These are phyloP conservation scores for Arxiozyma slooffiae DNA, from an alignment of 1,139 yeast species.

Conservation along the genomic window DNA sequence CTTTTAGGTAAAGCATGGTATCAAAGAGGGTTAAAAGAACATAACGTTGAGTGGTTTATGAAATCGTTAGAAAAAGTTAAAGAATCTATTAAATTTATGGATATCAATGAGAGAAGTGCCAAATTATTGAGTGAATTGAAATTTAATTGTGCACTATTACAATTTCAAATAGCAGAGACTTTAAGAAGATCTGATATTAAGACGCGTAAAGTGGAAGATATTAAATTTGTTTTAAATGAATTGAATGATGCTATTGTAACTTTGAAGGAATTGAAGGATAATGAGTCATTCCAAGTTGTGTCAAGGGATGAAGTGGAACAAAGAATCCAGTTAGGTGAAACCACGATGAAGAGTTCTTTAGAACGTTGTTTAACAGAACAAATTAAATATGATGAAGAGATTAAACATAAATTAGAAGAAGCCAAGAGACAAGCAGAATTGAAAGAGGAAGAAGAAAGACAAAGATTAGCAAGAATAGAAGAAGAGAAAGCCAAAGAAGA, in stretches of 20 bases:
- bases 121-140: conserved; percentile 40
- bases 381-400: conserved; percentile 49
- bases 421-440: conserved; percentile 38
- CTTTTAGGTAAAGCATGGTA: conserved; percentile 88
- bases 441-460: conserved; percentile 52
- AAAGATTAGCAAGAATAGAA: conserved; percentile 38
- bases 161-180: conserved; percentile 80
- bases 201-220: conserved; percentile 53
- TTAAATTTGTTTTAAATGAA: conserved; percentile 48
- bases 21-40: conserved; percentile 64
- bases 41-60: conserved; percentile 48
- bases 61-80: conserved; percentile 56
- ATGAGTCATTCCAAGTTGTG: conserved; percentile 56
- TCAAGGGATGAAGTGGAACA: conserved; percentile 67
- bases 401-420: conserved; percentile 54
- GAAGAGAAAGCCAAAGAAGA: conserved; percentile 39
- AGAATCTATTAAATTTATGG: conserved; percentile 40
- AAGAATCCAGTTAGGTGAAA: conserved; percentile 75
- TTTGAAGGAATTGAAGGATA: conserved; percentile 53
- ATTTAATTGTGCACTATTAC: conserved; percentile 77
- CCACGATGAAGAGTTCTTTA: conserved; percentile 63
- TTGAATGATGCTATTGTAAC: conserved; percentile 54
- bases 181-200: conserved; percentile 53
- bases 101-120: conserved; percentile 24
- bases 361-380: conserved; percentile 67